Percentiles rank a stretch among this genome's conserved stretches.
These are phyloP conservation scores for Vickermania spadyakhi DNA, from an alignment of 208 protist species.

Conservation along the genomic window DNA sequence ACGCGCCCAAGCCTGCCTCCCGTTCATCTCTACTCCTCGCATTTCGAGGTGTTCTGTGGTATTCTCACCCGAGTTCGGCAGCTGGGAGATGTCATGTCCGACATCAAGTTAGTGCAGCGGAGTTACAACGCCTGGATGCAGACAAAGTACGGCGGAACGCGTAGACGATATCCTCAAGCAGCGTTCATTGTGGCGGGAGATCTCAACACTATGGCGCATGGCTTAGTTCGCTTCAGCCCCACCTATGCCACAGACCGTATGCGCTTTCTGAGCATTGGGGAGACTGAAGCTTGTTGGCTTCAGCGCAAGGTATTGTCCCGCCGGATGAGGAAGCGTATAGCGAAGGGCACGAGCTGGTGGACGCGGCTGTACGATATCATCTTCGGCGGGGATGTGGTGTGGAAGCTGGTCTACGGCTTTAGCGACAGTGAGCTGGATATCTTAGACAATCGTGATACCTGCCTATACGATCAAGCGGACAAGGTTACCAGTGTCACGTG, in stretches of 20 bases:
- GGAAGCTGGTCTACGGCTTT: conserved; percentile 54
- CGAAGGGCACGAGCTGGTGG: not conserved
- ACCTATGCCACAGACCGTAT: conserved; percentile 40
- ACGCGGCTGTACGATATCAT: conserved; percentile 19
- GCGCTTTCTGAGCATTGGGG: conserved; percentile 41
- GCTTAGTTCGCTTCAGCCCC: conserved; percentile 45
- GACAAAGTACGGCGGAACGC: conserved; percentile 3
- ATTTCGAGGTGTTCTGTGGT: conserved; percentile 78
- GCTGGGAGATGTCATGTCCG: conserved; percentile 42
- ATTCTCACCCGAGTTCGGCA: conserved; percentile 50
- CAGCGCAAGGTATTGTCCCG: conserved; percentile 63
- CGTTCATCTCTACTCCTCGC: conserved; percentile 69
- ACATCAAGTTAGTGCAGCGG: conserved; percentile 23
- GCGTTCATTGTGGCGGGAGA: conserved; percentile 70
- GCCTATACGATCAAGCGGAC: conserved; percentile 64
- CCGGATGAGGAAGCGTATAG: conserved; percentile 14
- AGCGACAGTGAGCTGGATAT: conserved; percentile 13
- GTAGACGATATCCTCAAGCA: conserved; percentile 3
- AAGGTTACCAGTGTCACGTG: conserved; percentile 61
- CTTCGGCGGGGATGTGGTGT: conserved; percentile 45
- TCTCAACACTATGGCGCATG: conserved; percentile 74
- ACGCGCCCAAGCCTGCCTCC: conserved; percentile 19
- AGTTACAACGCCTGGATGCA: conserved; percentile 3
- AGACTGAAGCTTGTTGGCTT: conserved; percentile 70
- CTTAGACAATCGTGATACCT: conserved; percentile 36